These are phyloP conservation scores for Pythium utonaiense DNA, from an alignment of 352 stramenopile species.

Conservation along the genomic window DNA sequence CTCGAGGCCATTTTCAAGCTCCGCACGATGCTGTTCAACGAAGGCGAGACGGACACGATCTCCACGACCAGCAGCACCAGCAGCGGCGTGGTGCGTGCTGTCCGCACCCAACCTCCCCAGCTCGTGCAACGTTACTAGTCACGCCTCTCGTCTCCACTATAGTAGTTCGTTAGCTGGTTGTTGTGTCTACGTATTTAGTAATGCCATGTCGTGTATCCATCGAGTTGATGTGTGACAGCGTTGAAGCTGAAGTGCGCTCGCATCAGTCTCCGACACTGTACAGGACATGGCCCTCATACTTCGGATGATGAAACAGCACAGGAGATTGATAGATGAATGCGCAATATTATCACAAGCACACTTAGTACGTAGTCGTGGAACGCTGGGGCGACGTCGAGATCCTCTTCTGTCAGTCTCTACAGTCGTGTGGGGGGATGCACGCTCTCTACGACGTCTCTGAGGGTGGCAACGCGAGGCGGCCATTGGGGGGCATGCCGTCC, in stretches of 20 bases:
- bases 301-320: no score
- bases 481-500: neutral
- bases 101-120: slow-evolving; percentile 2
- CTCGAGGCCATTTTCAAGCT: slow-evolving; percentile 33
- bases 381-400: neutral
- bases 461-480: slow-evolving; percentile 23
- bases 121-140: slow-evolving; percentile 13
- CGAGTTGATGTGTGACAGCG: no score
- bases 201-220: no score
- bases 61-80: slow-evolving; percentile 18
- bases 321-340: slow-evolving; percentile 1
- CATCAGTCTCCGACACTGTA: no score
- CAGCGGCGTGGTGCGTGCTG: slow-evolving; percentile 1
- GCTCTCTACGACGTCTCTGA: slow-evolving; percentile 19
- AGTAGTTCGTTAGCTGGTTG: no score
- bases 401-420: neutral
- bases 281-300: no score
- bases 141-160: neutral
- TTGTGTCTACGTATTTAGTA: no score
- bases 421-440: neutral
- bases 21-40: slow-evolving; percentile 29
- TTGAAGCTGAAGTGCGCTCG: no score
- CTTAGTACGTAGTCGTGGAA: neutral
- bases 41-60: slow-evolving; percentile 19
- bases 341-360: slow-evolving; percentile 3